Base-by-base conservation (phyloP, 2,329 filamentous ascomycete genomes). In the Penicillium sp. region DNA sequence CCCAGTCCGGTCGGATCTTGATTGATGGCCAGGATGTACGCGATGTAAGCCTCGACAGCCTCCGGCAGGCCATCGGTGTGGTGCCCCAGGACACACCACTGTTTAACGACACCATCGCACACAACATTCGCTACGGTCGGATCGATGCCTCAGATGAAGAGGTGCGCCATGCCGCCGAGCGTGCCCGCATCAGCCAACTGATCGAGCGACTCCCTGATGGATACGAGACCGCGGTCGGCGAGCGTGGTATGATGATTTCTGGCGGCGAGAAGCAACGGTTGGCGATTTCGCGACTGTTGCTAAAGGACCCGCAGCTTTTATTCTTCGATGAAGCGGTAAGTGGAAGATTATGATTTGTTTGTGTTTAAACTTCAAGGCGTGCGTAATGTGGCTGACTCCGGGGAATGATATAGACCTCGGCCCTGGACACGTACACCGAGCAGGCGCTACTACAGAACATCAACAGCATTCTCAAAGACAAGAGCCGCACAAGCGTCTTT, bases 71-170 rank as follows among this genome's bases (percentile, higher is more conserved):
- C 2, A 98, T 99, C 66, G 95, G 95, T 24, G 94, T 99, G 17
- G 95, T 99, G 0, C 95, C 95, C 0, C 96, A 99, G 76, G 95
- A 99, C 70, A 98, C 95, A 0, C 93, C 95, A 0, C 84, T 99
- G 1, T 99, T 99, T 83, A 99, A 99, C 76, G 93, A 97, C 73
- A 95, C 93, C 0, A 94, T 99, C 61, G 90, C 91, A 74, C 92
- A 97, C 77, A 99, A 99, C 75, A 97, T 99, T 72, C 90, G 88
- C 65, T 99, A 99, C 76, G 95, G 95, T 55, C 87, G 91, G 68
- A 86, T 98, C 65, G 86, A 88, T 51, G 93, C 94, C 0, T 84
- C 88, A 0, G 82, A 85, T 10, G 91, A 92, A 35, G 83, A 89
- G 60, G 90, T 99, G 8, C 76, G 88, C 13, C 88, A 88, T 33